Conservation (phyloP, 2,329 filamentous ascomycete genomes). For the Fusarium marasasianum region DNA sequence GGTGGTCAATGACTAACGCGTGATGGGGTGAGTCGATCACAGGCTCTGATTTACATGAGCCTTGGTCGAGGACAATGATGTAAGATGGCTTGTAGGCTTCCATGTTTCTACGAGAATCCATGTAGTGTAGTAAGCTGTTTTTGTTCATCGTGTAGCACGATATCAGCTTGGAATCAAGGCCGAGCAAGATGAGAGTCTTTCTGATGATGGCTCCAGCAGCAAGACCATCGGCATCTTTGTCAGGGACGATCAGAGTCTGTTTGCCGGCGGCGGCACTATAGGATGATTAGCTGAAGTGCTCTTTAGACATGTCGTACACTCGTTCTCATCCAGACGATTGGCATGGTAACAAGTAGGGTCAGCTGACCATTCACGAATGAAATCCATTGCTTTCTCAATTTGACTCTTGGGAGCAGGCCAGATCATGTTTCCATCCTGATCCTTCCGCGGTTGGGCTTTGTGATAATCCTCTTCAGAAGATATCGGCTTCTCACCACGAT, state of each 20-base stretch:
- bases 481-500: background rate
- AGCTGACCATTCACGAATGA: slow-evolving; percentile 67
- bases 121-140: slow-evolving; percentile 66
- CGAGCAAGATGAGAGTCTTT: slow-evolving; percentile 67
- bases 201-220: slow-evolving; percentile 71
- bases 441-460: slow-evolving; percentile 31
- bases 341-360: background rate
- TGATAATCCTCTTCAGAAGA: slow-evolving; percentile 18
- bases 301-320: no score
- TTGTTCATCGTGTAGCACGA: slow-evolving; percentile 68
- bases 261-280: slow-evolving; percentile 35
- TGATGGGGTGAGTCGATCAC: slow-evolving; percentile 61
- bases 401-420: slow-evolving; percentile 70
- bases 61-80: slow-evolving; percentile 73
- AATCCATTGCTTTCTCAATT: slow-evolving; percentile 62
- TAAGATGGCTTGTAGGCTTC: slow-evolving; percentile 59
- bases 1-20: slow-evolving; percentile 72
- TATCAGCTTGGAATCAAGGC: slow-evolving; percentile 62
- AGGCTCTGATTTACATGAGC: slow-evolving; percentile 64
- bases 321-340: background rate
- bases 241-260: slow-evolving; percentile 69
- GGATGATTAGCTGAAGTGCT: slow-evolving; percentile 6
- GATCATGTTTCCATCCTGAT: slow-evolving; percentile 58
- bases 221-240: slow-evolving; percentile 75
- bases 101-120: slow-evolving; percentile 62